A percentile compares a stretch with the other conserved stretches of the same genome.
phyloP scores from a whole-genome alignment of 768 basidiomycete species.

The Clitopilus hobsonii region DNA sequence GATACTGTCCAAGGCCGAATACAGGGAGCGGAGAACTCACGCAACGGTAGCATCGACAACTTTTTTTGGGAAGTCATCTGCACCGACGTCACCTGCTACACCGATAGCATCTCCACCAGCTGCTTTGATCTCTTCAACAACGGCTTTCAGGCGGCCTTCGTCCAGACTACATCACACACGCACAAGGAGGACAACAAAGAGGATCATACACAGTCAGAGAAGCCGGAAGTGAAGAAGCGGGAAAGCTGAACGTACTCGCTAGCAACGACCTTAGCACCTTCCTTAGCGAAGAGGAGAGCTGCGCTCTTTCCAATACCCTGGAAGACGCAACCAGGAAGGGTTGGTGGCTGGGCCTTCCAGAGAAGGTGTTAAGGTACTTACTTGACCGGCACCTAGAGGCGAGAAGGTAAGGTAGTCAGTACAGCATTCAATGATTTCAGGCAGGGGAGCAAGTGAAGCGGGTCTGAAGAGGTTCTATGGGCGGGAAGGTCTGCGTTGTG shows the following conservation, averaged over 20 bases:
- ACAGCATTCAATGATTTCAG: slow-evolving; percentile 4
- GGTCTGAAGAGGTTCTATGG: background rate
- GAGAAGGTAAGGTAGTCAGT: background rate
- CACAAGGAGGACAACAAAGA: too few relatives aligned
- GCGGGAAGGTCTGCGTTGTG: too few relatives aligned
- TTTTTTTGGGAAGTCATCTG: slow-evolving; percentile 78
- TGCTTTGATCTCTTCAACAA: slow-evolving; percentile 69
- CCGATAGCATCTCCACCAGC: slow-evolving; percentile 70
- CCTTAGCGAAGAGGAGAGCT: slow-evolving; percentile 75
- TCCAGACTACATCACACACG: slow-evolving; percentile 59
- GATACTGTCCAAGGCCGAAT: background rate
- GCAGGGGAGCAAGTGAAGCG: background rate
- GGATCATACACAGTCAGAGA: slow-evolving; percentile 4
- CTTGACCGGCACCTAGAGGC: slow-evolving; percentile 68
- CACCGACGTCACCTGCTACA: slow-evolving; percentile 76
- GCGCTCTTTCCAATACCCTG: slow-evolving; percentile 77
- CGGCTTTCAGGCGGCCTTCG: slow-evolving; percentile 56
- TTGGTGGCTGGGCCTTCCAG: background rate
- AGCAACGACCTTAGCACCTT: slow-evolving; percentile 84
- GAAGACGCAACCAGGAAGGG: background rate
- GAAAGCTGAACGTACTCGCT: slow-evolving; percentile 57
- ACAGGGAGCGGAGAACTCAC: slow-evolving; percentile 36
- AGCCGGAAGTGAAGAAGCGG: background rate
- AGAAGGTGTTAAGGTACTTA: slow-evolving; percentile 17
- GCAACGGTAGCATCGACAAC: slow-evolving; percentile 72